Evolutionary conservation across 202 grass and related monocot genomes (phyloP), one percentile per base, ranked within the genome.

Genomic region (Musa balbisiana): DNA sequence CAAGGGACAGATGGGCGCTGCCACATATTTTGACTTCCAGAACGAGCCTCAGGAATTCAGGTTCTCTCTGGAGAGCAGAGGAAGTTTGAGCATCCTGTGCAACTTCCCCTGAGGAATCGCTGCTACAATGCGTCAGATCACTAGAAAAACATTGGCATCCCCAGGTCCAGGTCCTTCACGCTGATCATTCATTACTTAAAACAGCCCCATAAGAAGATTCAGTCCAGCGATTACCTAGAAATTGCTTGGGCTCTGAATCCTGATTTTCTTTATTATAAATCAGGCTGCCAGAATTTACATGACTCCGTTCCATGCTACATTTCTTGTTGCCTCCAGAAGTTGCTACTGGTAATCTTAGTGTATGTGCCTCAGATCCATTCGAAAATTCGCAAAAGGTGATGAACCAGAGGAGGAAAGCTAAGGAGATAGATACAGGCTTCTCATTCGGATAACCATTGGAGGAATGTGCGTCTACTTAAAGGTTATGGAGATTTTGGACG

Each of bases 81-180:
- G 85, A 84, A 63, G 82, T 71, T 29, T 29, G 2, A 70, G 55
- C 78, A 43, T 84, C 86, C 78, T 89, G 84, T 69, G 75, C 80
- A 74, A 92, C 83, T 84, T 93, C 90, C 58, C 80, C 80, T 10
- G 83, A 93, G 62, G 80, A 73, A 87, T 97, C 91, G 1, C 95
- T 99, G 51, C 81, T 90, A 64, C 85, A 86, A 50, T 89, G 82
- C 58, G 83, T 92, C 80, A 85, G 75, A 83, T 92, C 90, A 21
- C 84, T 85, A 73, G 86, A 84, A 80, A 80, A 20, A 64, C 20
- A 72, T 72, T 80, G 26, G 56, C 53, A 15, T 17, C 67, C 13
- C 26, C 26, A 27, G 26, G 1, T 27, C 26, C 29, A 22, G 53
- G 5, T 62, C 49, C 69, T 9, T 72, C 13, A 52, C 4, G 2